These are phyloP conservation scores for Calocera viscosa DNA, from an alignment of 768 basidiomycete species.

Conservation along the genomic window DNA sequence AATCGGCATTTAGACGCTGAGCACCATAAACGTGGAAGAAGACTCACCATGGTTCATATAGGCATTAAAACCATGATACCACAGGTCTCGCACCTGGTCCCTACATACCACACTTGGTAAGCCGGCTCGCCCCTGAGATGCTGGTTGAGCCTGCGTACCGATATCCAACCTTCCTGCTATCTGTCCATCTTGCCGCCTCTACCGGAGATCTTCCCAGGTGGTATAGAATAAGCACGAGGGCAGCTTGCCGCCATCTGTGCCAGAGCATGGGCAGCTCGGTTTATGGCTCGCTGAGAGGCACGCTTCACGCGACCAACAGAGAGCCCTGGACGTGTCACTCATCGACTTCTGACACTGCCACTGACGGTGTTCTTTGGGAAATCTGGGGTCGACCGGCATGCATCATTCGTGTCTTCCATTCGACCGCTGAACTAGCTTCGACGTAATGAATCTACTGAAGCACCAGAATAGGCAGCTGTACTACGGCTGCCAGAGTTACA, in stretches of 20 bases:
- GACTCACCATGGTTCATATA: constrained; percentile 72
- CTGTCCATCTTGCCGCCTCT: constrained; percentile 6
- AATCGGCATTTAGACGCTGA: constrained; percentile 18
- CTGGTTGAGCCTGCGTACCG: not conserved
- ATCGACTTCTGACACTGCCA: constrained; percentile 4
- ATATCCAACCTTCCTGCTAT: constrained; percentile 3
- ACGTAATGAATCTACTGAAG: too few species aligned
- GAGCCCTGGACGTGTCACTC: not conserved
- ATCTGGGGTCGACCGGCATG: too few species aligned
- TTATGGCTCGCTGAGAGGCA: not conserved
- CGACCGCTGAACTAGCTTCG: too few species aligned
- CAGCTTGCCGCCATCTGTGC: constrained; percentile 5
- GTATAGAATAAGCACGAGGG: not conserved
- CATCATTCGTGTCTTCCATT: too few species aligned
- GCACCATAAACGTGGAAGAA: not conserved
- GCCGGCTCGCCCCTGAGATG: not conserved
- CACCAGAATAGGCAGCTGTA: too few species aligned
- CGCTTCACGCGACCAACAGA: not conserved
- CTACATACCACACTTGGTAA: constrained; percentile 28
- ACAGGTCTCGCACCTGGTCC: constrained; percentile 59
- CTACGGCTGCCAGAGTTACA: too few species aligned
- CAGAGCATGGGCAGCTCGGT: constrained; percentile 5
- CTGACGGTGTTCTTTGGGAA: not conserved
- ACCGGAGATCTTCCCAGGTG: not conserved
- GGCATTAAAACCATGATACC: constrained; percentile 80